Percentiles rank a stretch among this genome's conserved stretches.
Conservation (phyloP, 116 monocot species). For the Zostera marina region DNA sequence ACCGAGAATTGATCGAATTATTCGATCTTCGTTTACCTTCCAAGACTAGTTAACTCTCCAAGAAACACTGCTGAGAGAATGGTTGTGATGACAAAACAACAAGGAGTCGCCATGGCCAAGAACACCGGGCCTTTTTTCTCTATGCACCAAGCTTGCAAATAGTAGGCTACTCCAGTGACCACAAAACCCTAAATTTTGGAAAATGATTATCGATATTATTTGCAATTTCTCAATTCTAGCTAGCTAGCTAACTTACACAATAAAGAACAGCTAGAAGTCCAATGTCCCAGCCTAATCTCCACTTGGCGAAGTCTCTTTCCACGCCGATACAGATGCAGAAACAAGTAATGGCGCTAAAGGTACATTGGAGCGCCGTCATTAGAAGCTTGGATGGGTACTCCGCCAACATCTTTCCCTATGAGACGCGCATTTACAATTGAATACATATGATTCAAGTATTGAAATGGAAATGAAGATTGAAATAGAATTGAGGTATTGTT, state of each 20-base stretch:
- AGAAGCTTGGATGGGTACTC: constrained; percentile 31
- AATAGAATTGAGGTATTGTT: no score
- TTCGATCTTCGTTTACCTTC: no score
- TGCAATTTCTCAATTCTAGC: no score
- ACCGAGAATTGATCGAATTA: no score
- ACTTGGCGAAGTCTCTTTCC: constrained; percentile 16
- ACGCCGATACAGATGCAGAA: constrained; percentile 17
- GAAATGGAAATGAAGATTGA: no score
- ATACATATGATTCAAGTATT: no score
- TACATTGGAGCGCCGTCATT: constrained; percentile 17
- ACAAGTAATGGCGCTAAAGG: constrained; percentile 21
- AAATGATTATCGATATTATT: no score
- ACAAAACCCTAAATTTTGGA: constrained; percentile 55
- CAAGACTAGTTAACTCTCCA: constrained; percentile 2
- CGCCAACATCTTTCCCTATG: constrained; percentile 13
- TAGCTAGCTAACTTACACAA: constrained; percentile 18
- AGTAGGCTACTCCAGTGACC: constrained; percentile 38
- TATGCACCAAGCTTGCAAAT: constrained; percentile 70
- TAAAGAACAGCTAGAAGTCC: constrained; percentile 26
- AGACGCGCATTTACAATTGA: no score
- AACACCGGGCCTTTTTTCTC: constrained; percentile 77
- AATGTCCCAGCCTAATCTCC: constrained; percentile 21
- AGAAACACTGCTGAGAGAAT: constrained; percentile 4
- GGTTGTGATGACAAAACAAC: constrained; percentile 35
- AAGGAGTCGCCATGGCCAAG: constrained; percentile 34